A percentile compares a stretch with the other conserved stretches of the same genome.
These are phyloP conservation scores for Sambucus nigra DNA, from an alignment of 129 eudicot species.

Conservation along the genomic window DNA sequence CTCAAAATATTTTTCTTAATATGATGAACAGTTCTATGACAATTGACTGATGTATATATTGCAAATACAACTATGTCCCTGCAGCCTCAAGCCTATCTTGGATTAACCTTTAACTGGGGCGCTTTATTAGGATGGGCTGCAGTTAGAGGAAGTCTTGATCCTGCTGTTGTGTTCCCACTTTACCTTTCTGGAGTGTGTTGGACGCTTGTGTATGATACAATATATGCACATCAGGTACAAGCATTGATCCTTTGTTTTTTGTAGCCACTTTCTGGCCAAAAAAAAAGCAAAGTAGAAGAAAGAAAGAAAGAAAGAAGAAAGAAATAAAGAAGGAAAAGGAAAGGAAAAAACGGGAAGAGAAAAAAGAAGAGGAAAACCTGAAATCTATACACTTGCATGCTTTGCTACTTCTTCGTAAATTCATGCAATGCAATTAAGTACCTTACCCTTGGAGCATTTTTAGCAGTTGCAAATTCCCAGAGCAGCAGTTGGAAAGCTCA, in stretches of 20 bases:
- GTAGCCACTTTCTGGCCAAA: too few relatives aligned
- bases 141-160: slow-evolving; percentile 80
- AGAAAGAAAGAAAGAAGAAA: too few relatives aligned
- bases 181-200: slow-evolving; percentile 80
- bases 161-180: slow-evolving; percentile 68
- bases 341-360: too few relatives aligned
- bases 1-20: slow-evolving; percentile 4
- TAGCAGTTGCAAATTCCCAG: too few relatives aligned
- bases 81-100: slow-evolving; percentile 98
- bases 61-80: slow-evolving; percentile 12
- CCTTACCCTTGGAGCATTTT: too few relatives aligned
- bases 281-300: too few relatives aligned
- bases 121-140: slow-evolving; percentile 93
- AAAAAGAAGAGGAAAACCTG: too few relatives aligned
- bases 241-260: not conserved
- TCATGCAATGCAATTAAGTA: too few relatives aligned
- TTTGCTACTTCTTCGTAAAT: too few relatives aligned
- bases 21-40: not conserved
- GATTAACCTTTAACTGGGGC: slow-evolving; percentile 94
- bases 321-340: too few relatives aligned
- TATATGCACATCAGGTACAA: slow-evolving; percentile 97
- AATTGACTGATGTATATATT: slow-evolving; percentile 12
- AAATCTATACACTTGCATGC: too few relatives aligned
- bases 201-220: slow-evolving; percentile 95
- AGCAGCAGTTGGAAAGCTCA: too few relatives aligned